Conservation (phyloP, 176 grass and related monocot species). For the Aegilops sharonensis region DNA sequence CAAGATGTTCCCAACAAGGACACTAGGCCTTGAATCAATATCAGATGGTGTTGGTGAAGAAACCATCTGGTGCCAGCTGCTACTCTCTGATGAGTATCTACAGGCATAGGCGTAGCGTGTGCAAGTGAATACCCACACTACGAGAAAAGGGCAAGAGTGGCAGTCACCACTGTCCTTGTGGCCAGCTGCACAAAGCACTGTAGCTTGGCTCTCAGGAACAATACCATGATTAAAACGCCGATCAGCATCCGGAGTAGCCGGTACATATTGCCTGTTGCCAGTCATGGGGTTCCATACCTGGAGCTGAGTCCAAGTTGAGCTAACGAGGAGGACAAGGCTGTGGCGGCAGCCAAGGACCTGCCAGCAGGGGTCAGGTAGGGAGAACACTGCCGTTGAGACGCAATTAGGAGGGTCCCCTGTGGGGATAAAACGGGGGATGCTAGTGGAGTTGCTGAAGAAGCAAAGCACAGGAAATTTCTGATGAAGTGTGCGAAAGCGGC, state of each 20-base stretch:
- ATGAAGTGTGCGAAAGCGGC: slow-evolving; percentile 6
- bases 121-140: slow-evolving; percentile 30
- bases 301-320: slow-evolving; percentile 15
- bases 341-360: slow-evolving; percentile 35
- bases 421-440: slow-evolving; percentile 16
- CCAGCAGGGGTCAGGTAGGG: slow-evolving; percentile 8
- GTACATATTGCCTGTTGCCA: neutral
- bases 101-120: slow-evolving; percentile 17
- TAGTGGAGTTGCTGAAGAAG: slow-evolving; percentile 26
- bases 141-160: slow-evolving; percentile 11
- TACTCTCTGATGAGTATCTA: slow-evolving; percentile 28
- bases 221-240: slow-evolving; percentile 30
- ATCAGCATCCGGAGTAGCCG: slow-evolving; percentile 10
- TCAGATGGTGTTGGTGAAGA: slow-evolving; percentile 23
- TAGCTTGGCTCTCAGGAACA: slow-evolving; percentile 26
- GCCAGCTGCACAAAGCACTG: slow-evolving; percentile 11
- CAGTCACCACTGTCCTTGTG: slow-evolving; percentile 23
- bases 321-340: slow-evolving; percentile 22
- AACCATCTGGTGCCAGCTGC: neutral
- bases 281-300: slow-evolving; percentile 33
- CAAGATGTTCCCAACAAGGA: slow-evolving; percentile 26
- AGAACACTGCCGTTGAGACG: neutral
- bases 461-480: slow-evolving; percentile 19
- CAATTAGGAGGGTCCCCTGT: slow-evolving; percentile 1
- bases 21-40: slow-evolving; percentile 35